Base-by-base conservation (phyloP, 805 yeast species). In the Candida berthetii region DNA sequence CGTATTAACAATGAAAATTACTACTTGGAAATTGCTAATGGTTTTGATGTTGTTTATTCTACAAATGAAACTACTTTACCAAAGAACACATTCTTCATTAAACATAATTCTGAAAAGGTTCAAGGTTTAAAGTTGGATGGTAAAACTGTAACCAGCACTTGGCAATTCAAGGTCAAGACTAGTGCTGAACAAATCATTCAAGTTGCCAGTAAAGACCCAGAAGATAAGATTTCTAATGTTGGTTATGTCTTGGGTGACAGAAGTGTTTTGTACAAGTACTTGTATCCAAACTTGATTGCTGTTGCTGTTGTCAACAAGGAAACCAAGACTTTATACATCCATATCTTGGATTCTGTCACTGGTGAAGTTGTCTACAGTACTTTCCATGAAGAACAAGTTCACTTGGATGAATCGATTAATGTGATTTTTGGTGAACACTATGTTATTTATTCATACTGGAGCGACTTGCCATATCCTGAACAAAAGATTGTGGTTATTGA, bases 351-450 rank as follows among this genome's bases (percentile, higher is more conserved):
- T 55, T 68, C 78, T 1, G 65, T 84, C 4, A 75, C 85, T 1
- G 98, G 98, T 4, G 72, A 76, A 35, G 44, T 80, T 0, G 62
- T 87, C 8, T 61, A 72, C 50, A 57, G 69, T 13, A 60, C 66
- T 3, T 54, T 55, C 6, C 77, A 74, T 42, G 68, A 61, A 4
- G 71, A 68, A 6, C 68, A 66, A 20, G 54, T 69, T 9, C 69
- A 65, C 39, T 56, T 71, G 4, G 68, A 68, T 10, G 60, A 60
- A 9, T 62, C 67, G 9, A 57, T 87, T 24, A 63, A 71, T 18
- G 52, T 87, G 22, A 68, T 79, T 1, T 74, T 79, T 59, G 93
- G 88, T 38, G 98, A 91, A 56, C 79, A 90, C 61, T 91, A 93
- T 85, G 66, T 88, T 15, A 70, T 86, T 10, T 82, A 85, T 54